Conservation (phyloP, 208 protist species). For the Crithidia acanthocephali region DNA sequence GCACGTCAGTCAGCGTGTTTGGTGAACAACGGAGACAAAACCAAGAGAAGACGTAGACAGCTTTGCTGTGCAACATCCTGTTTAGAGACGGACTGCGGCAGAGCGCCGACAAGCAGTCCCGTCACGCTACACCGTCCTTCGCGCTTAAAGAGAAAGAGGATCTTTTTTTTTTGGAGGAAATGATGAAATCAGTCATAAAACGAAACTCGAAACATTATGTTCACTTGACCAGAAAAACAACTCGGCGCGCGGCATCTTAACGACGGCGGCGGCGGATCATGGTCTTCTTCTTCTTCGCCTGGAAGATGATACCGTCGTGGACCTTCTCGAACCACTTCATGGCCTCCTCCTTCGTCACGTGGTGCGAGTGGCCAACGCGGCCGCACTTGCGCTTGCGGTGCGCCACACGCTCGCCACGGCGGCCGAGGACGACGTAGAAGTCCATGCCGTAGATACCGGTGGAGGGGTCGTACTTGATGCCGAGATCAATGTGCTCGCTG, state of each 20-base stretch:
- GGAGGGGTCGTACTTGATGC: conserved; percentile 99
- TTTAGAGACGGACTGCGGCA: too few relatives aligned
- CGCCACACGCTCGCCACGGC: conserved; percentile 97
- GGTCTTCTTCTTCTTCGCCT: conserved; percentile 96
- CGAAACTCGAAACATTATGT: conserved; percentile 16
- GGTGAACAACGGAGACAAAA: too few relatives aligned
- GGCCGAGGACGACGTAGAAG: conserved; percentile 98
- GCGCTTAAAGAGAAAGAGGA: too few relatives aligned
- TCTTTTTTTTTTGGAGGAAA: conserved; percentile 5
- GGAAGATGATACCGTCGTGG: conserved; percentile 97
- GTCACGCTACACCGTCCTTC: too few relatives aligned
- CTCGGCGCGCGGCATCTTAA: conserved; percentile 63
- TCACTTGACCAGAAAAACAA: conserved; percentile 17
- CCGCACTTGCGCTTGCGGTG: conserved; percentile 84
- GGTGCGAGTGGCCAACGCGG: conserved; percentile 95
- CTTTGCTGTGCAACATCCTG: too few relatives aligned
- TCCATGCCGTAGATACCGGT: conserved; percentile 99
- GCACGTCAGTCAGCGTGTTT: too few relatives aligned
- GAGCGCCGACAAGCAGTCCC: too few relatives aligned
- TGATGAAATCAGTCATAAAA: conserved; percentile 16
- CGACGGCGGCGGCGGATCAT: conserved; percentile 99
- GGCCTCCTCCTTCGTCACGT: conserved; percentile 97
- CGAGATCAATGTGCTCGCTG: conserved; percentile 99
- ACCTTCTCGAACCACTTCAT: conserved; percentile 99
- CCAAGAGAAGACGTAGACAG: too few relatives aligned